Percentiles rank a stretch among this genome's conserved stretches.
Conservation (phyloP, 2,329 filamentous ascomycete genomes). For the Purpureocillium lavendulum region DNA sequence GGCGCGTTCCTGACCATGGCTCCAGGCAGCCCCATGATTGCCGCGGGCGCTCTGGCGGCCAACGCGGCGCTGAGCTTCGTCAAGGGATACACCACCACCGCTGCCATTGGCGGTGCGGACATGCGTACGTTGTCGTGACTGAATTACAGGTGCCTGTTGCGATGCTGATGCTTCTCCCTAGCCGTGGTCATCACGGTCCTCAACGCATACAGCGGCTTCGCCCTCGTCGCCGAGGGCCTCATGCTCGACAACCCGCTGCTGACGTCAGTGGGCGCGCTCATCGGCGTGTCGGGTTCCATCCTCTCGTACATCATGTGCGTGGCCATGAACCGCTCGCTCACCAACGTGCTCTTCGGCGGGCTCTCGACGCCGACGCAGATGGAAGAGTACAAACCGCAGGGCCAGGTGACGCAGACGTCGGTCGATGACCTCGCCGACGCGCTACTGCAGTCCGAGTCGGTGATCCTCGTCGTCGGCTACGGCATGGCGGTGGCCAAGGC, state of each 20-base stretch:
- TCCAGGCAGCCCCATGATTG: slow-evolving; percentile 69
- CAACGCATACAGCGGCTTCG: slow-evolving; percentile 87
- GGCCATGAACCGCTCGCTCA: slow-evolving; percentile 86
- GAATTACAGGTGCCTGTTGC: no score
- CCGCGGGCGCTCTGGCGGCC: slow-evolving; percentile 67
- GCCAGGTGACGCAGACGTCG: slow-evolving; percentile 67
- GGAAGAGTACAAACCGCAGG: slow-evolving; percentile 66
- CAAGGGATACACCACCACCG: slow-evolving; percentile 81
- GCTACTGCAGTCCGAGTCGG: slow-evolving; percentile 67
- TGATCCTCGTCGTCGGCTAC: slow-evolving; percentile 87
- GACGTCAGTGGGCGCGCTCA: slow-evolving; percentile 77
- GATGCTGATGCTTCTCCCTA: slow-evolving; percentile 16
- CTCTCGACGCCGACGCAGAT: slow-evolving; percentile 45
- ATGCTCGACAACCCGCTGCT: slow-evolving; percentile 85
- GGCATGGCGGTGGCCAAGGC: slow-evolving; percentile 94
- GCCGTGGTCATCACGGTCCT: slow-evolving; percentile 81
- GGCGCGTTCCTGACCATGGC: slow-evolving; percentile 76
- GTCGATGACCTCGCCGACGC: slow-evolving; percentile 75
- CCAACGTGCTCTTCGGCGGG: slow-evolving; percentile 82
- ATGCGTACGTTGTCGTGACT: slow-evolving; percentile 54
- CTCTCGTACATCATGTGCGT: slow-evolving; percentile 82
- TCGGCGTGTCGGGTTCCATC: slow-evolving; percentile 82
- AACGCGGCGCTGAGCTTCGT: slow-evolving; percentile 73
- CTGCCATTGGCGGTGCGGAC: slow-evolving; percentile 85
- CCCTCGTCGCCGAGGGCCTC: slow-evolving; percentile 80